A percentile compares a stretch with the other conserved stretches of the same genome.
phyloP scores from a whole-genome alignment of 2,329 filamentous ascomycete genomes.

The Xylariaceae sp. region DNA sequence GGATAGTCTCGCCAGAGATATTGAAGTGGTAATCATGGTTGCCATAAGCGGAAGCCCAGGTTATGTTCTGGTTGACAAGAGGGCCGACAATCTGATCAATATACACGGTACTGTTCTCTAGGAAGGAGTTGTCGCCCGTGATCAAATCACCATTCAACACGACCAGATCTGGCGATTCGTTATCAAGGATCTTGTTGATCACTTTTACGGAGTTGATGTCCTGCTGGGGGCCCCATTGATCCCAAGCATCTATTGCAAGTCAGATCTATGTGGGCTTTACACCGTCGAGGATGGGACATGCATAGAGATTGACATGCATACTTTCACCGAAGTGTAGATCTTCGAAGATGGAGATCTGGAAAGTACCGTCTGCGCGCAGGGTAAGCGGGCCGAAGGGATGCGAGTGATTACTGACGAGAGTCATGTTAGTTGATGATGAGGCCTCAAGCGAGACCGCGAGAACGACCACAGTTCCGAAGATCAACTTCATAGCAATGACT shows the following conservation, averaged over 20 bases:
- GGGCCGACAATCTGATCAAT: conserved; percentile 56
- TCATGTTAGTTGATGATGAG: conserved; percentile 21
- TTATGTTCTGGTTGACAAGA: conserved; percentile 48
- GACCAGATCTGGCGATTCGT: conserved; percentile 54
- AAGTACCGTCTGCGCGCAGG: conserved; percentile 42
- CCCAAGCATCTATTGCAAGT: conserved; percentile 37
- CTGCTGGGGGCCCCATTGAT: conserved; percentile 43
- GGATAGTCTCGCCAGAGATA: conserved; percentile 43
- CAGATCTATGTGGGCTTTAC: neutral
- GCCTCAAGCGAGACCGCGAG: conserved; percentile 13
- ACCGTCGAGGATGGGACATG: neutral
- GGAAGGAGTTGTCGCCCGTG: conserved; percentile 58
- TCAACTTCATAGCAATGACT: neutral
- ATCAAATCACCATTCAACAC: conserved; percentile 69
- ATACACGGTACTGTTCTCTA: conserved; percentile 52
- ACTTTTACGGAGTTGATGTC: conserved; percentile 54
- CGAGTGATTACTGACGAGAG: conserved; percentile 12
- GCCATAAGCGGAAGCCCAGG: conserved; percentile 65
- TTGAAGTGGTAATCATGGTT: conserved; percentile 64
- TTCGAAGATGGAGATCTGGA: conserved; percentile 56
- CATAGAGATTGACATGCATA: conserved; percentile 29
- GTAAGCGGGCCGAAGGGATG: conserved; percentile 25
- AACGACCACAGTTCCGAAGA: conserved; percentile 8
- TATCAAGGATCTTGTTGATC: conserved; percentile 52
- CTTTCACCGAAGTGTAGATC: conserved; percentile 70